phyloP scores from a whole-genome alignment of 805 yeast genomes.

The Dipodascus geniculatus region DNA sequence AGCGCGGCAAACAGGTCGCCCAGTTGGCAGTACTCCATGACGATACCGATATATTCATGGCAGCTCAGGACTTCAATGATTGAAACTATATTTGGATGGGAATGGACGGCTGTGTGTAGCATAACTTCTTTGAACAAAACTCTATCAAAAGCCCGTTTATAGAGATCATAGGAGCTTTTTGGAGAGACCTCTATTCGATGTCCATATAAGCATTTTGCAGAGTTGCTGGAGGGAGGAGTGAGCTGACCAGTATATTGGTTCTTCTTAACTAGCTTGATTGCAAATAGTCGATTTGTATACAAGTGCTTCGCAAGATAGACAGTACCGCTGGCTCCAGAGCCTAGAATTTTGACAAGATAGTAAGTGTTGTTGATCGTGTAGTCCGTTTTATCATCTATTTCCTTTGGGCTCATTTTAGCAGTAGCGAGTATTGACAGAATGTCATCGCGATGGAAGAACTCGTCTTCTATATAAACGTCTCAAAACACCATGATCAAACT shows the following conservation, averaged over 20 bases:
- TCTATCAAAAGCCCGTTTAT: not conserved
- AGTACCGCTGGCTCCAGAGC: conserved; percentile 79
- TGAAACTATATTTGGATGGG: conserved; percentile 63
- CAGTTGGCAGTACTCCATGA: conserved; percentile 72
- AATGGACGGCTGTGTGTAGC: conserved; percentile 60
- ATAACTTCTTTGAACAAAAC: conserved; percentile 38
- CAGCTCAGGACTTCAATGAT: conserved; percentile 63
- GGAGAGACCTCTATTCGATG: conserved; percentile 16
- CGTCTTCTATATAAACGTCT: not conserved
- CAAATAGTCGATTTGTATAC: conserved; percentile 39
- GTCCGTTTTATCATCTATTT: not conserved
- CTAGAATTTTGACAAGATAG: conserved; percentile 32
- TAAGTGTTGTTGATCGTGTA: conserved; percentile 6
- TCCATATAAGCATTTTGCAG: conserved; percentile 15
- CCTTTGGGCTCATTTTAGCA: not conserved
- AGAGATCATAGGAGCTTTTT: conserved; percentile 5
- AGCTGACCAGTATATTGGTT: conserved; percentile 10
- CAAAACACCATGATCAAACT: not conserved
- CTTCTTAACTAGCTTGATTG: conserved; percentile 46
- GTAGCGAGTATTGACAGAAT: not conserved
- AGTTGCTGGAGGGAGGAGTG: conserved; percentile 19
- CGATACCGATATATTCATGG: conserved; percentile 40
- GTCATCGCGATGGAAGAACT: not conserved
- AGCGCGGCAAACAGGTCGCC: conserved; percentile 77
- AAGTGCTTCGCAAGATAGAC: conserved; percentile 59